phyloP scores from a whole-genome alignment of 2,329 filamentous ascomycete species.

The Cladophialophora bantiana region DNA sequence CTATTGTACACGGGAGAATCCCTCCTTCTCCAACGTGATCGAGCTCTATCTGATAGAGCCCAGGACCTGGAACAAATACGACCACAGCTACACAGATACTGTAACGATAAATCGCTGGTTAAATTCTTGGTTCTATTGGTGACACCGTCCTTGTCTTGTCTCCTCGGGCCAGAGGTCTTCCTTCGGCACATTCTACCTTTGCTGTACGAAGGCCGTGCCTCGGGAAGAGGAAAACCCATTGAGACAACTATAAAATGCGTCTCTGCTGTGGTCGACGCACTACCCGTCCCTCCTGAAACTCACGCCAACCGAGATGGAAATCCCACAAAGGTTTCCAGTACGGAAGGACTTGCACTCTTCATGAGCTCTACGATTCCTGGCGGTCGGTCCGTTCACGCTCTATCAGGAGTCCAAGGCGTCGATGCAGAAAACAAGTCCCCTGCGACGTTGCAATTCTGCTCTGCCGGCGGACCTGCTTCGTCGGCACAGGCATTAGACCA shows the following conservation, averaged over 20 bases:
- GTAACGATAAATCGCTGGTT: not conserved
- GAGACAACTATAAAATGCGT: slow-evolving; percentile 24
- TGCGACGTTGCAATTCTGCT: slow-evolving; percentile 18
- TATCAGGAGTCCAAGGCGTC: not conserved
- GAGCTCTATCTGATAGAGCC: not conserved
- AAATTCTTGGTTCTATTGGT: slow-evolving; percentile 25
- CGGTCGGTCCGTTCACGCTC: not conserved
- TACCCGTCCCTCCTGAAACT: slow-evolving; percentile 24
- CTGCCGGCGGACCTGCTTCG: not conserved
- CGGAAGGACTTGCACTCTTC: slow-evolving; percentile 37
- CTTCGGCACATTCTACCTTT: slow-evolving; percentile 12
- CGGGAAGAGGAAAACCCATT: not conserved
- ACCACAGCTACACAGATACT: slow-evolving; percentile 5
- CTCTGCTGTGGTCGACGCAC: slow-evolving; percentile 36
- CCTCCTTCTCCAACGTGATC: not conserved
- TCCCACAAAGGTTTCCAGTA: not conserved
- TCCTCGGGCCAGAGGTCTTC: slow-evolving; percentile 24
- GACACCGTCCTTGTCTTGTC: slow-evolving; percentile 29
- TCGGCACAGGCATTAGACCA: not conserved
- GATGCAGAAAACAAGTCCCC: not conserved
- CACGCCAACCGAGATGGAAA: not conserved
- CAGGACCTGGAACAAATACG: slow-evolving; percentile 15
- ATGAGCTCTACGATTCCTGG: slow-evolving; percentile 17
- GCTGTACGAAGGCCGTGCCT: slow-evolving; percentile 7
- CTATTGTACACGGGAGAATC: not conserved